Evolutionary conservation across 768 basidiomycete genomes (phyloP), one percentile per base, ranked within the genome.

Genomic region (Hysterangium stoloniferum): DNA sequence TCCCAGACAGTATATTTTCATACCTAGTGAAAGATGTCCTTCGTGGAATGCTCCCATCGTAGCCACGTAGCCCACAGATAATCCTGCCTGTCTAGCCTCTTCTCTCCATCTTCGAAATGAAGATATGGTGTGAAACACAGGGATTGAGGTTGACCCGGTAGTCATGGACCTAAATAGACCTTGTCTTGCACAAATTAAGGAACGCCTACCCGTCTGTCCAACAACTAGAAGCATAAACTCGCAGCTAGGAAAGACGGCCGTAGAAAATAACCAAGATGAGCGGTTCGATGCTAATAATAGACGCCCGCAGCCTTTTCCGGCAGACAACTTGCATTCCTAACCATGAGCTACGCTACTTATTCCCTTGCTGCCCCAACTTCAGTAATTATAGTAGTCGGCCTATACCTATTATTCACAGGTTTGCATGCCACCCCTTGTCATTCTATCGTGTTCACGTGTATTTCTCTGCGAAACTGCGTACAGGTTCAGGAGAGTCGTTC

Each of bases 31-130:
- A 36, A 97, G 71, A 64, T 97, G 96, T 1, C 96, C 96, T 7
- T 86, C 81, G 63, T 99, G 96, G 36, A 99, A 68, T 1, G 95
- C 95, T 19, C 95, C 95, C 95, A 97, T 97, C 9, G 96, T 99
- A 0, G 96, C 79, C n/a, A 99, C 92, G 52, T 87, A 89, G 0
- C 96, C 96, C 4, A 99, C 90, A 1, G 79, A 75, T 61, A 81
- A 76, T 27, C 70, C 68, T 38, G 71, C 66, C 1, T 74, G 70
- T 52, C 77, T 78, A 0, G 81, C 87, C 28, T 67, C 66, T 43
- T 71, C 65, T 22, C 95, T 70, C 95, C 96, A 99, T 70, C 69
- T 65, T 33, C 88, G 74, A 59, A 78, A 84, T 0, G 73, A 66
- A 4, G 73, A 62, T 22, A 91, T 71, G 0, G 83, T 78, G 7